Conservation (phyloP, 2,329 filamentous ascomycete genomes). For the Pseudogymnoascus sp. region DNA sequence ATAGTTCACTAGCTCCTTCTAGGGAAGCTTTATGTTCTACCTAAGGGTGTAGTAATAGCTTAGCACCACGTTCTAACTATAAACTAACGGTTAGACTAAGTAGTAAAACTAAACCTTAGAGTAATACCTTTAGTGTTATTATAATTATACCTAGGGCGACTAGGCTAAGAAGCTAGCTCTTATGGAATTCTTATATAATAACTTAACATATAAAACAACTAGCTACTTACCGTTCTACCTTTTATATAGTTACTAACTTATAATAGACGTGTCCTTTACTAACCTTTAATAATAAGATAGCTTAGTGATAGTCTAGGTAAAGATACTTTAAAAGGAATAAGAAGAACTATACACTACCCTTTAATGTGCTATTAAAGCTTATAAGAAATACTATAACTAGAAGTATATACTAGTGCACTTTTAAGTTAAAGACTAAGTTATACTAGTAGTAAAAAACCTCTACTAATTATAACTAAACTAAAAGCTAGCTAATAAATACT, state of each 20-base stretch:
- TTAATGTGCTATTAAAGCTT: neutral
- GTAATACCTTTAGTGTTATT: neutral
- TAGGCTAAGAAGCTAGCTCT: neutral
- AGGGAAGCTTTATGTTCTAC: neutral
- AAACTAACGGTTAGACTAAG: neutral
- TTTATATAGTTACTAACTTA: neutral
- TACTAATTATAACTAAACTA: neutral
- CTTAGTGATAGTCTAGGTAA: neutral
- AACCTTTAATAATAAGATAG: neutral
- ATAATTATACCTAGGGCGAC: neutral
- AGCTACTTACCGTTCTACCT: neutral
- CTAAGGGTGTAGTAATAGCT: neutral
- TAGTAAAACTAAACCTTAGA: neutral
- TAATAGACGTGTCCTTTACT: neutral
- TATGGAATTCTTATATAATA: neutral
- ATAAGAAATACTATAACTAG: neutral
- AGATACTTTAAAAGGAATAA: neutral
- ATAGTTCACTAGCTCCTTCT: neutral
- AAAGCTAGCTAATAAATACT: neutral
- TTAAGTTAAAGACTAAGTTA: neutral
- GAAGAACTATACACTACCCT: neutral
- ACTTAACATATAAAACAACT: neutral
- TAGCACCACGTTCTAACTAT: neutral
- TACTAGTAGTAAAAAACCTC: neutral
- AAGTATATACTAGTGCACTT: neutral